phyloP scores from a whole-genome alignment of 495 filamentous ascomycete species.

The Penicillium canescens region DNA sequence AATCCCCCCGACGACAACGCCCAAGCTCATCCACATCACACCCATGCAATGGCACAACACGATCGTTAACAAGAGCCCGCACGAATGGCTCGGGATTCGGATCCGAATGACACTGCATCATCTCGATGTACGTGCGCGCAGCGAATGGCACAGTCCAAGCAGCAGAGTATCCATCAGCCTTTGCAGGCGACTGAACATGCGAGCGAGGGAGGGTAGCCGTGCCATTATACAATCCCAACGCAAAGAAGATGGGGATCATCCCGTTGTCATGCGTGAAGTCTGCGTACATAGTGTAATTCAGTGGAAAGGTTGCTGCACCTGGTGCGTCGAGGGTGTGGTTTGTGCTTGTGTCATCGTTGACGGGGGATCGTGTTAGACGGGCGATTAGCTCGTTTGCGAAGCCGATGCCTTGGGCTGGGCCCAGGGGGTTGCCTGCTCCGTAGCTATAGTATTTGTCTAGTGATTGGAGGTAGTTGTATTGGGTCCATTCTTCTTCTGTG shows the following conservation, averaged over 20 bases:
- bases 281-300: constrained; percentile 66
- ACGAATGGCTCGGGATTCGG: constrained; percentile 59
- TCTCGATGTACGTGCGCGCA: constrained; percentile 77
- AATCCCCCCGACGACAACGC: constrained; percentile 62
- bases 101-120: constrained; percentile 62
- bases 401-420: constrained; percentile 78
- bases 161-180: constrained; percentile 61
- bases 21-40: constrained; percentile 69
- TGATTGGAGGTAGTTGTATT: constrained; percentile 75
- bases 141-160: constrained; percentile 81
- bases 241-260: constrained; percentile 70
- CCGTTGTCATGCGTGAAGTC: constrained; percentile 91
- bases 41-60: constrained; percentile 67
- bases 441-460: constrained; percentile 81
- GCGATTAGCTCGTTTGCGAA: constrained; percentile 84
- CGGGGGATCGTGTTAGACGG: constrained; percentile 64
- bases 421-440: constrained; percentile 72
- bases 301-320: constrained; percentile 62
- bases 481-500: constrained; percentile 63
- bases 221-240: constrained; percentile 70
- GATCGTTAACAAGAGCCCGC: constrained; percentile 76
- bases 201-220: constrained; percentile 51
- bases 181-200: constrained; percentile 39
- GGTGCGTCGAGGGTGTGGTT: constrained; percentile 69
- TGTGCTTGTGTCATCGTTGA: constrained; percentile 68